Conservation (phyloP, 2,329 filamentous ascomycete species). For the Mycosphaerella sp. region DNA sequence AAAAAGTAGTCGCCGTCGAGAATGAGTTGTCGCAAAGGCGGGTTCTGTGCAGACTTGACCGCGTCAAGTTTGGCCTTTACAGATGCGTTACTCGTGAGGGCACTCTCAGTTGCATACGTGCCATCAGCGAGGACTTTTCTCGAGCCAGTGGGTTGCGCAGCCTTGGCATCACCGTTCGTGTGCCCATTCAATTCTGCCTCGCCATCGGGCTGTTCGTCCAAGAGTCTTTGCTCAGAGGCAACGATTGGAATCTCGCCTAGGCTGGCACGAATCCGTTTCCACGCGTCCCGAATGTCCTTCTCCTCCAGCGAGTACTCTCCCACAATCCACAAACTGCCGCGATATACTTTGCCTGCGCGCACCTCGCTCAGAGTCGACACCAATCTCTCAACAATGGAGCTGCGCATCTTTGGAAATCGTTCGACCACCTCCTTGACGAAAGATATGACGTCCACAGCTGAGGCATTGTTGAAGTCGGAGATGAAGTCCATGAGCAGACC, state of each 20-base stretch:
- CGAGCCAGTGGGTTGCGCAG: conserved; percentile 70
- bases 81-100: conserved; percentile 85
- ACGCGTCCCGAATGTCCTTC: conserved; percentile 89
- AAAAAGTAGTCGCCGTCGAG: conserved; percentile 97
- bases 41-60: conserved; percentile 94
- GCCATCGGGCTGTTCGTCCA: conserved; percentile 73
- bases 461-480: conserved; percentile 94
- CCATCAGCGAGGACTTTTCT: conserved; percentile 91
- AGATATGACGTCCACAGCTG: conserved; percentile 93
- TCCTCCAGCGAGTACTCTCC: conserved; percentile 95
- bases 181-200: conserved; percentile 57
- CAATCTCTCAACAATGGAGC: conserved; percentile 78
- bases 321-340: conserved; percentile 94
- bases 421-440: conserved; percentile 99
- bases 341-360: conserved; percentile 92
- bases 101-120: conserved; percentile 95
- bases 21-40: conserved; percentile 87
- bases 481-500: conserved; percentile 99
- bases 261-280: conserved; percentile 91
- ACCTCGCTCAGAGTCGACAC: conserved; percentile 90
- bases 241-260: conserved; percentile 96
- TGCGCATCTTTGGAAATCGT: conserved; percentile 86
- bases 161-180: conserved; percentile 72
- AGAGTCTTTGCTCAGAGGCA: conserved; percentile 82
- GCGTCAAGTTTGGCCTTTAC: conserved; percentile 88